A percentile compares a stretch with the other conserved stretches of the same genome.
phyloP scores from a whole-genome alignment of 2,329 filamentous ascomycete species.

The Scolecobasidium constrictum region DNA sequence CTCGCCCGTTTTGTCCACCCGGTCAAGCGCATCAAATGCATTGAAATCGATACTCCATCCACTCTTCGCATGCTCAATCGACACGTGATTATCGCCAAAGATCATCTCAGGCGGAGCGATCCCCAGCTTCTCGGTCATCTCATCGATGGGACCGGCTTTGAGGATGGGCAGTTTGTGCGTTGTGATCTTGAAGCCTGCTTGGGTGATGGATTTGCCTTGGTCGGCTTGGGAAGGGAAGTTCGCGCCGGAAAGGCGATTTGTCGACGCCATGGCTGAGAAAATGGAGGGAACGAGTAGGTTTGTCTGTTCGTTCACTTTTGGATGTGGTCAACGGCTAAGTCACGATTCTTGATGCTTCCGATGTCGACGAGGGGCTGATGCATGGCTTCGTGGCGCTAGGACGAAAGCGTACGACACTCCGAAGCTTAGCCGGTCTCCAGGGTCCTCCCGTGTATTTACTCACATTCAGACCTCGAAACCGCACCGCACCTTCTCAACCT shows the following conservation, averaged over 20 bases:
- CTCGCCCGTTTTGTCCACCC: constrained; percentile 85
- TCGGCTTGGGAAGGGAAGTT: constrained; percentile 7
- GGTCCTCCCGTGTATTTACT: no score
- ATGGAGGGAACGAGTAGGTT: not conserved
- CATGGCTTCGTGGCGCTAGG: no score
- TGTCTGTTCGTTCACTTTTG: not conserved
- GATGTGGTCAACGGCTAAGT: no score
- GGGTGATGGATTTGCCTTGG: constrained; percentile 24
- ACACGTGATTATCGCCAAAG: constrained; percentile 85
- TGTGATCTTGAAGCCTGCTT: constrained; percentile 56
- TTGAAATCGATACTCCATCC: constrained; percentile 74
- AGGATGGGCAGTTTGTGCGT: constrained; percentile 91
- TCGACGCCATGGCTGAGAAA: not conserved
- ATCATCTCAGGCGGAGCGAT: constrained; percentile 98
- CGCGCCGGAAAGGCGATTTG: no score
- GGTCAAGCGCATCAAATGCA: constrained; percentile 76
- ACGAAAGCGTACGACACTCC: no score
- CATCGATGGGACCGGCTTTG: constrained; percentile 81
- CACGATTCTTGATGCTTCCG: no score
- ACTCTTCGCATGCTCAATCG: constrained; percentile 60
- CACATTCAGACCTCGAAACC: no score
- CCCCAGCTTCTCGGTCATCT: constrained; percentile 64
- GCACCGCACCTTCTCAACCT: no score
- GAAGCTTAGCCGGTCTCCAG: no score
- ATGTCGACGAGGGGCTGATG: no score